Base-by-base conservation (phyloP, 495 filamentous ascomycete species). In the Opeltia flavorubescens region DNA sequence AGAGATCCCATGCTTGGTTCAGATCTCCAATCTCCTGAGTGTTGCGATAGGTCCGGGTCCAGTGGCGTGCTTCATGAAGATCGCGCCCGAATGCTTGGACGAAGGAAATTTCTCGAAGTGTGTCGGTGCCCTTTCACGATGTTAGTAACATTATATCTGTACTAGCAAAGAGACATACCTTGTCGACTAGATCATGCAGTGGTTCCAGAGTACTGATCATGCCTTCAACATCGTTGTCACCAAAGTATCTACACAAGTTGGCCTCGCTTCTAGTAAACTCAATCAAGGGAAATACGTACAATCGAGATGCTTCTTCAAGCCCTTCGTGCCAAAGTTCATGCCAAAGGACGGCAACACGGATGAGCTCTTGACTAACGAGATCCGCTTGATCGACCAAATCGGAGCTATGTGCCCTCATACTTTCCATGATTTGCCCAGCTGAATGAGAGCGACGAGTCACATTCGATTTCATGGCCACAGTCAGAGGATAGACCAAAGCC, bases 271-370 rank as follows among this genome's bases (percentile, higher is more conserved):
- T 23, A 26, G 13, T 2, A 21, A 8, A 3, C 11, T 8, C 13
- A 12, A 1, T 5, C 28, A 17, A 21, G 6, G 2, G 29, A 6
- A 31, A 5, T 36, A 24, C 52, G 51, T 81, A 83, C 38, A 93
- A 65, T 40, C 93, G 78, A 5, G 87, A 95, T 2, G 91, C 93
- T 64, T 99, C 93, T 62, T 99, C 91, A 11, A 99, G 73, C n/a
- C 83, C 93, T 62, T 99, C 91, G 53, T 99, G 93, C 91, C 91
- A 99, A 36, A 89, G 80, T 55, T 99, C 91, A 60, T 99, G 91
- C 91, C 91, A 99, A 20, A 96, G 57, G 1, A 99, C 93, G 0
- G 93, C 91, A 47, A 96, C 89, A 43, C 91, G 78, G 58, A 99
- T 95, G 25, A 99, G 72, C 62, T 99, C 91, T 44, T 85, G 80